A percentile compares a stretch with the other conserved stretches of the same genome.
Evolutionary conservation across 306 rosid genomes (phyloP).

Genomic region (Pyrus communis): DNA sequence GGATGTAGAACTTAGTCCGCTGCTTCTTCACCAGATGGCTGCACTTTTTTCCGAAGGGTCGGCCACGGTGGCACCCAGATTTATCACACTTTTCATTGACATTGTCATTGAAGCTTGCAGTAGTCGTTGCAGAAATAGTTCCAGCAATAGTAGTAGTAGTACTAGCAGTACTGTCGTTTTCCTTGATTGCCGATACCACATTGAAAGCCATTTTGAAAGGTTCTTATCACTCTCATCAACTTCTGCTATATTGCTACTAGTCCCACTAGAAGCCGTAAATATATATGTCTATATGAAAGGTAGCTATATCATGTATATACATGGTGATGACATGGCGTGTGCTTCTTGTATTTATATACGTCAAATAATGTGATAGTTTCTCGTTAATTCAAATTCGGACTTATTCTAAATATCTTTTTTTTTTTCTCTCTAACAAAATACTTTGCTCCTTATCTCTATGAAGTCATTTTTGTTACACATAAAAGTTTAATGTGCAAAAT

Average conservation of each 20-base stretch:
- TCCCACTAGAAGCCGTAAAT: too few species aligned
- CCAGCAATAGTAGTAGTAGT: not conserved
- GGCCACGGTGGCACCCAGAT: slow-evolving; percentile 13
- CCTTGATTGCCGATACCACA: slow-evolving; percentile 29
- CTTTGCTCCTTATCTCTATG: too few species aligned
- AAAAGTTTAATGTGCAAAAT: too few species aligned
- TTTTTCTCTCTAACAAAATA: not conserved
- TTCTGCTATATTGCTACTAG: too few species aligned
- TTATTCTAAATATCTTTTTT: not conserved
- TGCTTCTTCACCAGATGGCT: slow-evolving; percentile 71
- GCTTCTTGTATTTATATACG: too few species aligned
- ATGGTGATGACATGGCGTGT: too few species aligned
- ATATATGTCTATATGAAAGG: too few species aligned
- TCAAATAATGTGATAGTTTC: too few species aligned
- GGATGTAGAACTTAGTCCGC: slow-evolving; percentile 76
- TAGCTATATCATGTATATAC: too few species aligned
- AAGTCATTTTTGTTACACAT: too few species aligned
- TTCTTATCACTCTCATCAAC: too few species aligned
- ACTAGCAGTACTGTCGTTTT: slow-evolving; percentile 18
- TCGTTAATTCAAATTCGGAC: not conserved
- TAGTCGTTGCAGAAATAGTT: not conserved
- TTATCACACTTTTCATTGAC: not conserved
- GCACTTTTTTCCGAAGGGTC: slow-evolving; percentile 62
- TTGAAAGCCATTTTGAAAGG: not conserved
- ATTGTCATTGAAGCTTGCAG: not conserved